phyloP scores from a whole-genome alignment of 768 basidiomycete genomes.

The Pluteus cervinus region DNA sequence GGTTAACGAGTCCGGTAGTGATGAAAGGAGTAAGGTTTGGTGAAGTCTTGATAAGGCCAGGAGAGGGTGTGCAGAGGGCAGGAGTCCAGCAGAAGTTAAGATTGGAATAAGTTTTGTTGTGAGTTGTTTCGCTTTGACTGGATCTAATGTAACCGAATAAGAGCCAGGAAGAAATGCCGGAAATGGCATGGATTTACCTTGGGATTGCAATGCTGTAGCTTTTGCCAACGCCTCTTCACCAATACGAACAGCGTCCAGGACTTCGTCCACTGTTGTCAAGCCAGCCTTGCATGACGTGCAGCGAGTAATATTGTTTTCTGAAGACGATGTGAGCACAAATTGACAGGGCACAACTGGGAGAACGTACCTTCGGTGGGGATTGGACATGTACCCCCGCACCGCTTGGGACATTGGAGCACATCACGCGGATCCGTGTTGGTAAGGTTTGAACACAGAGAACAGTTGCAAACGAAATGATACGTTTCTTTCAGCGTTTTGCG shows the following conservation, averaged over 20 bases:
- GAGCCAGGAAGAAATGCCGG: neutral
- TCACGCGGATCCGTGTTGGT: slow-evolving; percentile 55
- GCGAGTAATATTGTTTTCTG: slow-evolving; percentile 42
- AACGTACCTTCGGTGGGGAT: slow-evolving; percentile 53
- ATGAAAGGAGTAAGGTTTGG: slow-evolving; percentile 56
- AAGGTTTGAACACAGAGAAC: slow-evolving; percentile 43
- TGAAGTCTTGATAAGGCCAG: slow-evolving; percentile 70
- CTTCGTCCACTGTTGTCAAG: slow-evolving; percentile 41
- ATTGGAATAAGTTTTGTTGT: slow-evolving; percentile 63
- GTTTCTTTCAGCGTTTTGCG: slow-evolving; percentile 57
- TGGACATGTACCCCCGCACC: slow-evolving; percentile 59
- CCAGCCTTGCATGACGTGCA: slow-evolving; percentile 52
- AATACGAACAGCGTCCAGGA: slow-evolving; percentile 59
- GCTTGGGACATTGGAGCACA: slow-evolving; percentile 61
- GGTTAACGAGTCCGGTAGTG: slow-evolving; percentile 28
- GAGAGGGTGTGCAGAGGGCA: slow-evolving; percentile 71
- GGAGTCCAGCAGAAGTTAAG: slow-evolving; percentile 49
- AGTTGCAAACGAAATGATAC: slow-evolving; percentile 75
- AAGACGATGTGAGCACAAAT: neutral
- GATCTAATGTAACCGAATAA: slow-evolving; percentile 34
- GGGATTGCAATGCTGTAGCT: slow-evolving; percentile 54
- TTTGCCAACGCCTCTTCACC: slow-evolving; percentile 75
- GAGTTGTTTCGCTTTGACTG: slow-evolving; percentile 48
- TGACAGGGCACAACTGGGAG: neutral
- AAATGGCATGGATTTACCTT: slow-evolving; percentile 32